A percentile compares a stretch with the other conserved stretches of the same genome.
phyloP scores from a whole-genome alignment of 306 rosid species.

The Sophora flavescens region DNA sequence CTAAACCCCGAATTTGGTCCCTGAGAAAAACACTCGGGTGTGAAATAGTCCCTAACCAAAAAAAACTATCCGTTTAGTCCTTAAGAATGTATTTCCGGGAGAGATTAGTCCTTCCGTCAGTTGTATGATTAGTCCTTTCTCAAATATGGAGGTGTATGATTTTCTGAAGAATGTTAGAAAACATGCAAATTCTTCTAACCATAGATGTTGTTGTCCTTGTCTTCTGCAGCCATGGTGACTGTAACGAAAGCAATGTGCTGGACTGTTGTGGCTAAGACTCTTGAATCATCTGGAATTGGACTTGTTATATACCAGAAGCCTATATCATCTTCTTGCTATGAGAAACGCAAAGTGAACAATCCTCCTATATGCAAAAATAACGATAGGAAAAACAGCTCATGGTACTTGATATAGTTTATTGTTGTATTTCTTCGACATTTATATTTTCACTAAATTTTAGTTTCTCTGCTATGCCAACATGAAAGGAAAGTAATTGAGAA shows the following conservation, averaged over 20 bases:
- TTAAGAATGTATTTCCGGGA: too few relatives aligned
- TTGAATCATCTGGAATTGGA: slow-evolving; percentile 79
- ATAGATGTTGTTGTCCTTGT: slow-evolving; percentile 39
- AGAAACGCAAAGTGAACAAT: slow-evolving; percentile 49
- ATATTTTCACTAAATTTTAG: slow-evolving; percentile 25
- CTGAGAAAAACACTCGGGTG: too few relatives aligned
- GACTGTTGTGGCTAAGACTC: slow-evolving; percentile 68
- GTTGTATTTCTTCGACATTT: neutral
- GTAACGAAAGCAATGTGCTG: slow-evolving; percentile 77
- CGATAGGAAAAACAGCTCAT: slow-evolving; percentile 58
- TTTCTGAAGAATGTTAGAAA: slow-evolving; percentile 10
- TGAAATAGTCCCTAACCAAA: too few relatives aligned
- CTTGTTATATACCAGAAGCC: slow-evolving; percentile 89
- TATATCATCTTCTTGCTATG: slow-evolving; percentile 65
- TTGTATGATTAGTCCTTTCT: too few relatives aligned
- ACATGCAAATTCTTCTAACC: slow-evolving; percentile 29
- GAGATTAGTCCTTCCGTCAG: too few relatives aligned
- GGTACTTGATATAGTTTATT: slow-evolving; percentile 56
- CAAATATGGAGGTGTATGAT: neutral
- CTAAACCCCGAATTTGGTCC: too few relatives aligned
- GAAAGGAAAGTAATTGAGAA: neutral
- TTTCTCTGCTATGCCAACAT: slow-evolving; percentile 21
- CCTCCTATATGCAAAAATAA: slow-evolving; percentile 69
- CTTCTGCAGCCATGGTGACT: slow-evolving; percentile 73
- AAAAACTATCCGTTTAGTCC: too few relatives aligned